Base-by-base conservation (phyloP, 1,139 yeast species). In the Meyerozyma smithsonii region DNA sequence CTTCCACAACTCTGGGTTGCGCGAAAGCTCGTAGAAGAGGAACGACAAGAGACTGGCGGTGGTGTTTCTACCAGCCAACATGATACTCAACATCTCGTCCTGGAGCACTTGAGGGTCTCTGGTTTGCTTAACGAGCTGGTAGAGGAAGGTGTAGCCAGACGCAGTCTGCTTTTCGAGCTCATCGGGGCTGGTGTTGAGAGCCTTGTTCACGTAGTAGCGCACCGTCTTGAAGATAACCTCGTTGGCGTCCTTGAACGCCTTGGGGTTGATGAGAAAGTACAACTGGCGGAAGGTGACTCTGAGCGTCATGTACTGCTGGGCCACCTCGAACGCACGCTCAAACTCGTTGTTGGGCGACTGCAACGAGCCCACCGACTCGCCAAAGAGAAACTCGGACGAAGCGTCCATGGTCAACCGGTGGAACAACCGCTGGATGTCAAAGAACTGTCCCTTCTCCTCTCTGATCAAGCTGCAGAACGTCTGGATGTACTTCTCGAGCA, bases 301-400 rank as follows among this genome's bases (percentile, higher is more conserved):
- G 11, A 34, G 23, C 7, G 47, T 40, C 40, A 45, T 39, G 14
- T 37, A 36, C 19, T 42, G 40, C 35, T 45, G 50, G 7, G 50
- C 39, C 17, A 38, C 28, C 24, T 44, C 44, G 33, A 47, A 47
- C 2, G 47, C 45, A 14, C 37, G 39, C 24, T 44, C 42, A 28
- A 44, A 46, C 11, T 38, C 45, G 15, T 33, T 41, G 48, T 64
- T 70, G 19, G 21, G 25, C 5, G 43, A 42, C 44, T 53, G 47
- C 38, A 66, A 58, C 3, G 62, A 54, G 35, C 46, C 54, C n/a
- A 64, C 60, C 2, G 68, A 57, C 36, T 61, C 61, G 19, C 72
- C 72, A 50, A 68, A 68, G 39, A 67, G 58, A 44, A 67, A 67
- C 42, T 67, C 72, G 8, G 72, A 64, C 4, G 70, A 61, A 16